phyloP scores from a whole-genome alignment of 495 filamentous ascomycete species.

The Penicillium angulare region DNA sequence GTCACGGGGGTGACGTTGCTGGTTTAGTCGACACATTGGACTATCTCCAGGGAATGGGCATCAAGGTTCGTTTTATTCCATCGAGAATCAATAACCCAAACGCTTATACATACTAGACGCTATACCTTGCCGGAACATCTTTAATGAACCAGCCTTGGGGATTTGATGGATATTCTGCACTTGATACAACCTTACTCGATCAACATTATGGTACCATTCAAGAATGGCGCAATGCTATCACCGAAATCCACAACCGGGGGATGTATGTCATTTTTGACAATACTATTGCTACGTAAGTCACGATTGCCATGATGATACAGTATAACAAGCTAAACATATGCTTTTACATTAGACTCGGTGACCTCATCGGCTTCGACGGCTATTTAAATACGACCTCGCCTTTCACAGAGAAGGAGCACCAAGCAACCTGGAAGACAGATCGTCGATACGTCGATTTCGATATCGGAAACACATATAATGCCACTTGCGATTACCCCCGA shows the following conservation, averaged over 20 bases:
- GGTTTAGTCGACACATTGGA: slow-evolving; percentile 65
- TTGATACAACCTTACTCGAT: slow-evolving; percentile 69
- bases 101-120: slow-evolving; percentile 35
- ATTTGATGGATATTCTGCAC: slow-evolving; percentile 61
- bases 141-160: slow-evolving; percentile 72
- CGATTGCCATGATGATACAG: not conserved
- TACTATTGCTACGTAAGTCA: slow-evolving; percentile 64
- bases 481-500: slow-evolving; percentile 59
- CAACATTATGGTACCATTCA: slow-evolving; percentile 63
- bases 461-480: slow-evolving; percentile 54
- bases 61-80: slow-evolving; percentile 51
- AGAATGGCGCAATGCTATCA: slow-evolving; percentile 60
- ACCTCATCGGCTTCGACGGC: slow-evolving; percentile 67
- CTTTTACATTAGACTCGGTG: slow-evolving; percentile 48
- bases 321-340: not conserved
- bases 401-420: slow-evolving; percentile 55
- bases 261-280: slow-evolving; percentile 75
- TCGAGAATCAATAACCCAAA: not conserved
- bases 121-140: slow-evolving; percentile 68
- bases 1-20: slow-evolving; percentile 67
- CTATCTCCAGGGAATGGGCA: slow-evolving; percentile 72
- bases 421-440: slow-evolving; percentile 53
- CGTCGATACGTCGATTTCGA: slow-evolving; percentile 63
- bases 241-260: slow-evolving; percentile 60
- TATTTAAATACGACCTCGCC: slow-evolving; percentile 63